A percentile compares a stretch with the other conserved stretches of the same genome.
phyloP scores from a whole-genome alignment of 768 basidiomycete genomes.

The Suillus subluteus region DNA sequence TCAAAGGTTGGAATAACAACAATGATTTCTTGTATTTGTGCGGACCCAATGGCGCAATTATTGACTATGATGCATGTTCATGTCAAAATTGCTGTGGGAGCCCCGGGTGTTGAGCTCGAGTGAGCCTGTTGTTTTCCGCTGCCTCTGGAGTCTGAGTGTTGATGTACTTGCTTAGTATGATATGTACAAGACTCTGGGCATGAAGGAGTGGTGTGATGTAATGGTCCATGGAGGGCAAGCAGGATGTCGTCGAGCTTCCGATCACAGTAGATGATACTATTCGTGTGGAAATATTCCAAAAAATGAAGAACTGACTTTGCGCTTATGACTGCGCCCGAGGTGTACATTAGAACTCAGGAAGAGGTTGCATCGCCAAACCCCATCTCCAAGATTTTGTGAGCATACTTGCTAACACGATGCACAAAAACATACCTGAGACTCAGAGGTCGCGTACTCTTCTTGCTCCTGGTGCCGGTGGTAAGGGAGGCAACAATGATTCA shows the following conservation, averaged over 20 bases:
- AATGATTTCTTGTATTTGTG: neutral
- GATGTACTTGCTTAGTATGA: neutral
- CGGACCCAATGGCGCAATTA: neutral
- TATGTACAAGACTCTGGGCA: neutral
- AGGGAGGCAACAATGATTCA: conserved; percentile 32
- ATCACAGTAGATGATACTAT: no score
- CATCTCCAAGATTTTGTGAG: conserved; percentile 13
- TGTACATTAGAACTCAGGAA: no score
- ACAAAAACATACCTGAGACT: conserved; percentile 23
- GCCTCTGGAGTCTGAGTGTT: neutral
- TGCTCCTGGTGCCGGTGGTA: conserved; percentile 21
- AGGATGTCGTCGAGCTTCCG: no score
- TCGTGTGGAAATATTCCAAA: no score
- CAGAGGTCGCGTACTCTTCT: conserved; percentile 24
- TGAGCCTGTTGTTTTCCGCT: neutral
- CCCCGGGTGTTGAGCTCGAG: neutral
- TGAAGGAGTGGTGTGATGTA: neutral
- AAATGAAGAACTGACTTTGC: no score
- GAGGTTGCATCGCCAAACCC: no score
- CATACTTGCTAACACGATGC: conserved; percentile 11
- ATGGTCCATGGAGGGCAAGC: no score
- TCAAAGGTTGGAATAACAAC: neutral
- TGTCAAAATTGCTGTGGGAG: neutral
- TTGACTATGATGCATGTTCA: neutral
- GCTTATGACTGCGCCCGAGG: no score